phyloP scores from a whole-genome alignment of 495 filamentous ascomycete species.

The Penicillium subrubescens region DNA sequence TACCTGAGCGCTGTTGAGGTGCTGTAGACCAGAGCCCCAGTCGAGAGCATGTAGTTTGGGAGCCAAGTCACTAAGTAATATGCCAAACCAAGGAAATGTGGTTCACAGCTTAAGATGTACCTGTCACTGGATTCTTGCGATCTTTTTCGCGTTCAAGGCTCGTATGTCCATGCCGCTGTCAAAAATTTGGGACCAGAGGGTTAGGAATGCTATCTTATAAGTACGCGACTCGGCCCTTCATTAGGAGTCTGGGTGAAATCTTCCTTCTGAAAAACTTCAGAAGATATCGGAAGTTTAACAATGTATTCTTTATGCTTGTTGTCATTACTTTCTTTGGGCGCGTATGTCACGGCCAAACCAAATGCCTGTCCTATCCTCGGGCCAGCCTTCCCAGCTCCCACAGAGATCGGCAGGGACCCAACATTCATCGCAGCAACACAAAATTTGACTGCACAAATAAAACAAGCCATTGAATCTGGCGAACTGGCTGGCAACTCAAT shows the following conservation, averaged over 20 bases:
- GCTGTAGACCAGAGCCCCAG: background rate
- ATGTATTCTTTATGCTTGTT: background rate
- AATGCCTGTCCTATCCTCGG: constrained; percentile 47
- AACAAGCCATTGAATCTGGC: constrained; percentile 17
- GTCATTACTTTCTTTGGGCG: background rate
- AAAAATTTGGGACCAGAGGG: background rate
- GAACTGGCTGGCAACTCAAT: constrained; percentile 48
- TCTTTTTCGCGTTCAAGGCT: constrained; percentile 2
- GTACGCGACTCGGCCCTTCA: background rate
- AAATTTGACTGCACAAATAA: constrained; percentile 31
- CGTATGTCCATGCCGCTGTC: background rate
- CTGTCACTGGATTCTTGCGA: background rate
- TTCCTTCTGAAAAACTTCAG: too few relatives aligned
- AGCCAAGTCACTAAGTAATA: background rate
- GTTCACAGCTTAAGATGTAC: background rate
- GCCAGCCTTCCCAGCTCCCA: constrained; percentile 52
- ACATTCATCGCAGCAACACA: constrained; percentile 26
- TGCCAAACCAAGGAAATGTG: background rate
- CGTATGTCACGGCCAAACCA: background rate
- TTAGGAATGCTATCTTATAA: constrained; percentile 2
- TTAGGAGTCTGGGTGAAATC: background rate
- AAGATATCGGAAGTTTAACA: too few relatives aligned
- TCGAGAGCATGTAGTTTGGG: background rate
- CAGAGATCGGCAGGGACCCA: constrained; percentile 1
- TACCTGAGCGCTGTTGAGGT: background rate